phyloP scores from a whole-genome alignment of 305 asterid species.

The Fraxinus angustifolia region DNA sequence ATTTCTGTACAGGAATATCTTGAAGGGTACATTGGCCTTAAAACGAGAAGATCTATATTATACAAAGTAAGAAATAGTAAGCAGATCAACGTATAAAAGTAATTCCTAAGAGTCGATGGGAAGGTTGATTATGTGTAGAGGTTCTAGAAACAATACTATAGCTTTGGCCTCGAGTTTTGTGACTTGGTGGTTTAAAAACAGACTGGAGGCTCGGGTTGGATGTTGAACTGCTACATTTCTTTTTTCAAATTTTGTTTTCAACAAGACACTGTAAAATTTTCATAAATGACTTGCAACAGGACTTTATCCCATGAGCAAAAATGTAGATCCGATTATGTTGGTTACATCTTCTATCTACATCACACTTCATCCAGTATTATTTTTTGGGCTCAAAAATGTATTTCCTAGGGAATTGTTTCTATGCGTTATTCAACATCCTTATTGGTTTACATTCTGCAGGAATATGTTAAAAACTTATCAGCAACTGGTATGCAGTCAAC shows the following conservation, averaged over 20 bases:
- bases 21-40: slow-evolving; percentile 63
- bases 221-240: background rate
- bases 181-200: background rate
- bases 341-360: background rate
- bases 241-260: background rate
- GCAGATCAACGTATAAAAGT: slow-evolving; percentile 3
- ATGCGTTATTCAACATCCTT: slow-evolving; percentile 13
- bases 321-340: background rate
- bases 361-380: background rate
- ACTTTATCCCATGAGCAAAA: background rate
- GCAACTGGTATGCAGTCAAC: slow-evolving; percentile 90
- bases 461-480: slow-evolving; percentile 80
- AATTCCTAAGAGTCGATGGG: background rate
- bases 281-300: background rate
- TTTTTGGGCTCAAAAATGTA: background rate
- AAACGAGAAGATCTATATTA: slow-evolving; percentile 71
- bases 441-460: slow-evolving; percentile 44
- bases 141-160: background rate
- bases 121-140: background rate
- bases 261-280: background rate
- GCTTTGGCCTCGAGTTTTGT: background rate
- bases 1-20: slow-evolving; percentile 65
- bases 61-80: slow-evolving; percentile 65
- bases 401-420: background rate
- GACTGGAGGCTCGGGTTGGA: background rate